Evolutionary conservation across 2,329 filamentous ascomycete species (phyloP), one percentile per base, ranked within the genome.

Genomic region (Magnaporthiopsis rhizophila): DNA sequence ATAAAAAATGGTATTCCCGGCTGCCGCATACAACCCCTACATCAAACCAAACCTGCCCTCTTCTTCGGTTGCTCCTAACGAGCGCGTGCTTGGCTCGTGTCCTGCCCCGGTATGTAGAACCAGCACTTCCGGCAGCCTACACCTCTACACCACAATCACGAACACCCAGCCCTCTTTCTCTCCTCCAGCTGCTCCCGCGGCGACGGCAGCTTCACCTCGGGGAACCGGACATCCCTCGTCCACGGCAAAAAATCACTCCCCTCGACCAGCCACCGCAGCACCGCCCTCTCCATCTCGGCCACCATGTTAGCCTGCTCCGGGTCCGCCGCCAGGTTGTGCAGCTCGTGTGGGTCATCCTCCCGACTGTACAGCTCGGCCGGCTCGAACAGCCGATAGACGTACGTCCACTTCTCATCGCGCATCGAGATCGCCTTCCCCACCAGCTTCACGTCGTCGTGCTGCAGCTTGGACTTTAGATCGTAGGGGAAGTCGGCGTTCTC

Each of bases 331-430:
- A 79, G 64, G 21, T 79, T 79, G 50, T 76, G 73, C 58, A 75
- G 64, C 71, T 79, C 78, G 7, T 74, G 69, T 0, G 74, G 73
- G 61, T 80, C 79, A 0, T 9, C 21, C 18, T 24, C 21, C 0
- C 76, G 74, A 64, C 75, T 68, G 64, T 81, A 81, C 18, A 81
- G 68, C 73, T 81, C 80, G 0, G 73, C 68, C 0, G 76, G 73
- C 66, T 82, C 79, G 63, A 81, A 81, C 2, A 81, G 66, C 0
- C 78, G 72, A 62, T 81, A 81, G 0, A 82, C 69, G 58, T 74
- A 81, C 0, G 77, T 78, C 74, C 75, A 80, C 0, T 72, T 68
- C 62, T 74, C 67, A 50, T 75, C 70, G 0, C 77, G 70, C 3
- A 78, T 66, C 3, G 73, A 71, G 0, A 80, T 74, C 0, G 77